Evolutionary conservation across 192 early-diverging fungal genomes (phyloP), one percentile per base, ranked within the genome.

Genomic region (Coemansia sp.): DNA sequence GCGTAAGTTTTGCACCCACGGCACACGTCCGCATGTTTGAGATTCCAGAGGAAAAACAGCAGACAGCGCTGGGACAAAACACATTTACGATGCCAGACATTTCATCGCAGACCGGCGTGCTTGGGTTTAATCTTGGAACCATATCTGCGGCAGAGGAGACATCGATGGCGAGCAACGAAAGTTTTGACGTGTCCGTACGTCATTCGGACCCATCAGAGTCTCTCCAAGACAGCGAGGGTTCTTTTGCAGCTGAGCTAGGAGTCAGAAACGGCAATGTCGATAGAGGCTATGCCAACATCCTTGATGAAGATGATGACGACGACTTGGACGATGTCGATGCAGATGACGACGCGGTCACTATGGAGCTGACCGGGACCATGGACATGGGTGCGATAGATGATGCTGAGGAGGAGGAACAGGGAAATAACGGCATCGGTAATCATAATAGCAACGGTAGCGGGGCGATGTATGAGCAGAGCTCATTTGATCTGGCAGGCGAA

Each of bases 1-100:
- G 78, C 14, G 78, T 81, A 16, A 81, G 78, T 63, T 81, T 81
- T 73, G 78, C 78, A 0, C 78, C 69, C 4, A 81, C 78, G 5
- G 78, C 78, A 0, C 78, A 76, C 58, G 74, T 81, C 49, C 65
- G 78, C 27, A 76, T 81, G 78, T 81, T 81, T 69, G 78, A 81
- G 26, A 68, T 72, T 0, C 66, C 69, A 31, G 78, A 75, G 26
- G 78, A 81, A 38, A 73, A 73, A 66, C 66, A 64, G 53, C 52
- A 41, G 10, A 24, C 32, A 6, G 22, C 67, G 9, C 60, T 47
- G 27, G 56, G 49, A 23, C 66, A 48, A 48, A 69, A 72, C 54
- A 72, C 57, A 5, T 81, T 69, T 59, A 64, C 53, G 10, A 76
- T 73, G 59, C 78, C 78, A 10, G 74, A 81, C 31, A 56, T 81